A percentile compares a stretch with the other conserved stretches of the same genome.
Conservation (phyloP, 371 early-diverging fungal species). For the Mortierella sp. region DNA sequence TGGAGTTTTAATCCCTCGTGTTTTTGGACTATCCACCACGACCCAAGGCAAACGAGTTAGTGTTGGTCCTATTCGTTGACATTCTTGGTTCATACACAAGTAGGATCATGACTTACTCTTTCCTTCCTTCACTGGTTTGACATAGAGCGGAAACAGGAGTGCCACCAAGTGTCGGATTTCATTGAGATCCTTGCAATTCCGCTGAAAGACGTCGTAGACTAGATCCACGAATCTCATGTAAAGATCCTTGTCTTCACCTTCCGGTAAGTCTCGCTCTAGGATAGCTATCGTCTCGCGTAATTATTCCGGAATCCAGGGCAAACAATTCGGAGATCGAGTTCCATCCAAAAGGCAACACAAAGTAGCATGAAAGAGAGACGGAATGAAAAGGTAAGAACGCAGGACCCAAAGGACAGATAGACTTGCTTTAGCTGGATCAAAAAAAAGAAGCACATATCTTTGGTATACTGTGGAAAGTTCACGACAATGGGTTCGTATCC, state of each 20-base stretch:
- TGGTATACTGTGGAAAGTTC: constrained; percentile 78
- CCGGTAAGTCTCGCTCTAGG: constrained; percentile 74
- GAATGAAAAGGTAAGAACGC: too few species aligned
- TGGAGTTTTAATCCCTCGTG: constrained; percentile 77
- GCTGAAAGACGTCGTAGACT: constrained; percentile 79
- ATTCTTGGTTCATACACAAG: background rate
- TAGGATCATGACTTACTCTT: constrained; percentile 58
- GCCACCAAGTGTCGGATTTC: constrained; percentile 86
- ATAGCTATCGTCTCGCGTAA: constrained; percentile 71
- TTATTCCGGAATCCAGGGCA: too few species aligned
- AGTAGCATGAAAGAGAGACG: too few species aligned
- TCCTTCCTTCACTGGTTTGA: constrained; percentile 81
- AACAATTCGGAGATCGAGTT: too few species aligned
- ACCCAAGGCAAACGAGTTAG: too few species aligned
- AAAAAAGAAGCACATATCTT: constrained; percentile 37
- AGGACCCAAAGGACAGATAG: background rate
- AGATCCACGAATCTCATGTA: constrained; percentile 74
- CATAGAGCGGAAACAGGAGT: constrained; percentile 82
- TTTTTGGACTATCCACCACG: constrained; percentile 43
- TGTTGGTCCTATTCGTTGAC: too few species aligned
- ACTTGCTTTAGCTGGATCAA: too few species aligned
- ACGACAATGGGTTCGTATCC: constrained; percentile 72
- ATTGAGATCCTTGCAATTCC: constrained; percentile 83
- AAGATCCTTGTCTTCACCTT: constrained; percentile 65
- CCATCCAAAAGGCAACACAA: too few species aligned